Conservation (phyloP, 768 basidiomycete species). For the Mycena floridula region DNA sequence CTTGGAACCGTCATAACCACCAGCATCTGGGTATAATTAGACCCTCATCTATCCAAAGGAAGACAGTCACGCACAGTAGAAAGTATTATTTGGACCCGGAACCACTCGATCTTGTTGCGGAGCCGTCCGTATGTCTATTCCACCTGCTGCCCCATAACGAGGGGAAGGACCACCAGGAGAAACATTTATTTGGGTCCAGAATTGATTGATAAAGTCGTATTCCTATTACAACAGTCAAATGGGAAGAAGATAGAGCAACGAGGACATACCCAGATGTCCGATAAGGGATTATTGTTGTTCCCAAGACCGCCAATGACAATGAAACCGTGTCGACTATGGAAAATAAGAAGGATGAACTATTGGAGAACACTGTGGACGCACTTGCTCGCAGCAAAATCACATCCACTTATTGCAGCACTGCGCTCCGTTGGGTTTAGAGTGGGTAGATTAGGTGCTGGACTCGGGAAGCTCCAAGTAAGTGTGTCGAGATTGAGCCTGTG, state of each 20-base stretch:
- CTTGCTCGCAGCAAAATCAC: conserved; percentile 81
- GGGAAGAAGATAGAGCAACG: conserved; percentile 4
- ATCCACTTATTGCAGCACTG: conserved; percentile 57
- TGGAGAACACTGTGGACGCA: conserved; percentile 28
- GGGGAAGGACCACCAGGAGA: conserved; percentile 50
- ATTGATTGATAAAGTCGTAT: conserved; percentile 69
- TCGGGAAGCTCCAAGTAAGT: conserved; percentile 55
- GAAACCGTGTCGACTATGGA: conserved; percentile 62
- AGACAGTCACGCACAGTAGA: too few relatives aligned
- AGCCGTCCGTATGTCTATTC: conserved; percentile 53
- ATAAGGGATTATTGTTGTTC: conserved; percentile 42
- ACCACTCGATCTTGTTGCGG: conserved; percentile 35
- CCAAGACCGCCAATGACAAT: conserved; percentile 69
- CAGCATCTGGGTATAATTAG: too few relatives aligned
- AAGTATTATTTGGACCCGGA: conserved; percentile 61
- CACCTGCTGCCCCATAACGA: conserved; percentile 70
- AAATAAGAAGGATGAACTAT: too few relatives aligned
- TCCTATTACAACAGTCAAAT: conserved; percentile 40
- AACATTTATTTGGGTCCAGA: conserved; percentile 62
- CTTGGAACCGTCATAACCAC: conserved; percentile 51
- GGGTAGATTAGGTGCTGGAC: conserved; percentile 41
- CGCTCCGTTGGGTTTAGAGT: conserved; percentile 53
- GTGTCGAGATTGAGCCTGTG: conserved; percentile 56
- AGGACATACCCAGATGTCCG: conserved; percentile 69
- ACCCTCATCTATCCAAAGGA: too few relatives aligned